Evolutionary conservation across 441 rosid genomes (phyloP), one percentile per base, ranked within the genome.

Genomic region (Erodium trifolium): DNA sequence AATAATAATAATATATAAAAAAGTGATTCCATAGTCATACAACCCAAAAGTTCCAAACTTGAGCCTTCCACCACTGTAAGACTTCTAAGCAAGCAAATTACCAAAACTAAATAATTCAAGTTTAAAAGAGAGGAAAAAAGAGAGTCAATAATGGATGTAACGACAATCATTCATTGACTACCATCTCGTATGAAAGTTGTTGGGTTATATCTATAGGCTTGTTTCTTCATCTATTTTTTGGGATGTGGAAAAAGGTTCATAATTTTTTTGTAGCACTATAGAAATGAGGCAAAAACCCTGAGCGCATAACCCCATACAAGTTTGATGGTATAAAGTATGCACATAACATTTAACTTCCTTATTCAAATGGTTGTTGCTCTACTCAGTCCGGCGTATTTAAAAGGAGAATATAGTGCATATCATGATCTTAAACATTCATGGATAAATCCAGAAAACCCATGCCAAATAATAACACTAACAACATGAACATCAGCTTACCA

Each of bases 401-500:
- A 53, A 53, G 7, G 59, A 53, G 17, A 14, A 53, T 17, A 3
- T 53, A 53, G 49, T 43, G 49, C 59, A 53, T 14, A 16, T n/a
- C 59, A 53, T 1, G 18, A 53, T n/a, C 18, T 53, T 53, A n/a
- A n/a, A 53, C 18, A 16, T 53, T 14, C 60, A 53, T 53, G 19
- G 19, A 53, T 53, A 4, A 53, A 53, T 53, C 60, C 8, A 53
- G 60, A 4, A 16, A 16, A 11, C 37, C 60, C 14, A 8, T 41
- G 19, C 47, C 65, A 18, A 27, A 60, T 39, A 53, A 11, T 70
- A 2, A 13, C 29, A 0, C 29, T 3, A 19, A 14, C 13, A 16
- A 13, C 2, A 75, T 51, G 73, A 57, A 14, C 19, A 16, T 75
- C 66, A 64, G 82, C 86, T 70, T 72, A 93, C 98, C 90, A 70